Evolutionary conservation across 176 grass and related monocot genomes (phyloP).

Genomic region (Phyllostachys edulis): DNA sequence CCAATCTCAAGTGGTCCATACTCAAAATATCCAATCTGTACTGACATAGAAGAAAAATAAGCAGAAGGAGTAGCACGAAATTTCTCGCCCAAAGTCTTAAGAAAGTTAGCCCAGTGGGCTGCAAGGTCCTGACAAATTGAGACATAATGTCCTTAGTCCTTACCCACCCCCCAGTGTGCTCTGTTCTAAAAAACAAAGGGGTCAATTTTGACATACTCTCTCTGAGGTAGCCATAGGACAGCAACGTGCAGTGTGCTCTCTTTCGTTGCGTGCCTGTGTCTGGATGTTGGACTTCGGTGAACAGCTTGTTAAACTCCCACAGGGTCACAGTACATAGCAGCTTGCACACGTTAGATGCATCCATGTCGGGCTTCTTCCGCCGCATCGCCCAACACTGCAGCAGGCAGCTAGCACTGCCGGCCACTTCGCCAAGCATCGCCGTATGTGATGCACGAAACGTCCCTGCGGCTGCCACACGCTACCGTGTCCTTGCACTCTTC

Average conservation of each 20-base stretch:
- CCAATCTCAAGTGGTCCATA: constrained; percentile 22
- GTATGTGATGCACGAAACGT: neutral
- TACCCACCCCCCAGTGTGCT: too few species aligned
- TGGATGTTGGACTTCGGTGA: neutral
- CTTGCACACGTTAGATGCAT: neutral
- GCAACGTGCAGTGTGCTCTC: too few species aligned
- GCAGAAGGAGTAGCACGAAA: neutral
- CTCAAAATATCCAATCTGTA: neutral
- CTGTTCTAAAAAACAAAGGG: too few species aligned
- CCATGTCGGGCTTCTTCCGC: neutral
- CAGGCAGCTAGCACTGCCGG: neutral
- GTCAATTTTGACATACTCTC: too few species aligned
- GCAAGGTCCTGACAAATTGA: neutral
- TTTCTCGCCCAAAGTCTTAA: neutral
- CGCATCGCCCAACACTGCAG: neutral
- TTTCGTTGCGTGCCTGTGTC: too few species aligned
- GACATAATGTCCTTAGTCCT: too few species aligned
- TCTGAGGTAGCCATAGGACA: too few species aligned
- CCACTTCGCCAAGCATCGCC: neutral
- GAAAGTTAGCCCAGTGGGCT: constrained; percentile 21
- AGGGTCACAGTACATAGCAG: too few species aligned
- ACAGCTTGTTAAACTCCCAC: too few species aligned
- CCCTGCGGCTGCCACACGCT: too few species aligned
- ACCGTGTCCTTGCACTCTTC: neutral
- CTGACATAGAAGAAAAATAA: neutral